These are phyloP conservation scores for Aleurites moluccanus DNA, from an alignment of 441 rosid species.

Conservation along the genomic window DNA sequence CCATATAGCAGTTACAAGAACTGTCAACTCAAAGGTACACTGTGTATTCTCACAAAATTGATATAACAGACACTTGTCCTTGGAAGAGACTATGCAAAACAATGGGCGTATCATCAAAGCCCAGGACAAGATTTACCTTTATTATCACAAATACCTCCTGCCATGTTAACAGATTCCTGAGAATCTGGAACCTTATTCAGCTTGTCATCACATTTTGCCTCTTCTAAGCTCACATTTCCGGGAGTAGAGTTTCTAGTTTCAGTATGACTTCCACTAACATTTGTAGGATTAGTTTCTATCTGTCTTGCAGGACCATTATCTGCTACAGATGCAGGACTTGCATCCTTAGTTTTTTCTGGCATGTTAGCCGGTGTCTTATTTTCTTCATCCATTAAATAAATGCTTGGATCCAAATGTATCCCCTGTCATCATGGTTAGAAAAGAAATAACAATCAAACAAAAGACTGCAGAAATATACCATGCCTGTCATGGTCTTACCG, in stretches of 20 bases:
- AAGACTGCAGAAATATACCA: not conserved
- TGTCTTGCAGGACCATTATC: slow-evolving; percentile 32
- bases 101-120: slow-evolving; percentile 15
- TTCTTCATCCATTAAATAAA: slow-evolving; percentile 93
- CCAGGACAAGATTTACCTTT: slow-evolving; percentile 38
- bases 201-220: slow-evolving; percentile 31
- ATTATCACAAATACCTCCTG: slow-evolving; percentile 39
- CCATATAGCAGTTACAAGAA: slow-evolving; percentile 21
- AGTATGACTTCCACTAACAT: slow-evolving; percentile 33
- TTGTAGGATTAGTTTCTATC: slow-evolving; percentile 32
- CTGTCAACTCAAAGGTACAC: not conserved
- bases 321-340: slow-evolving; percentile 30
- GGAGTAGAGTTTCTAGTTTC: slow-evolving; percentile 30
- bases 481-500: slow-evolving; percentile 1
- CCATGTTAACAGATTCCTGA: slow-evolving; percentile 37
- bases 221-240: slow-evolving; percentile 29
- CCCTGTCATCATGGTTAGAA: slow-evolving; percentile 57
- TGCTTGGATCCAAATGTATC: slow-evolving; percentile 96
- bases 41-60: not conserved
- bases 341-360: slow-evolving; percentile 41
- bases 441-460: slow-evolving; percentile 22
- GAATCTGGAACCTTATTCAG: slow-evolving; percentile 38
- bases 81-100: not conserved
- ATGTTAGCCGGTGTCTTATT: slow-evolving; percentile 50
- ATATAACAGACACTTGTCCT: not conserved